Base-by-base conservation (phyloP, 352 stramenopile genomes). In the Globisporangium cylindrosporum region DNA sequence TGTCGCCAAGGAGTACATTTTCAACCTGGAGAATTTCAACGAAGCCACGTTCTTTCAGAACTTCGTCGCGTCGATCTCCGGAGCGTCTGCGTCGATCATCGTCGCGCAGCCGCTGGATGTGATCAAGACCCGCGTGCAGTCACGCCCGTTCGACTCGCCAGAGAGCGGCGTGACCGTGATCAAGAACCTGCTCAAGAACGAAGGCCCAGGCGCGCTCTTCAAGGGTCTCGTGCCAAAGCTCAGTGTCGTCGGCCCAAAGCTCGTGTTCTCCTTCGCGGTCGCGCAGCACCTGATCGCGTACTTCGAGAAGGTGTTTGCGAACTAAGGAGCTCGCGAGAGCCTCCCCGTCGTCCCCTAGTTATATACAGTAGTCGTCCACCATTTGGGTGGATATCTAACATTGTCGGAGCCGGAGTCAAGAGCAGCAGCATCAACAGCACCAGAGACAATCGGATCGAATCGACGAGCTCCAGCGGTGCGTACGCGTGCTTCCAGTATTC, bases 201-300 rank as follows among this genome's bases (percentile, higher is more conserved):
- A 99, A 71, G 95, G 95, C 34, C 67, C 87, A 9, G 80, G 82
- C 48, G 93, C 91, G 64, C 86, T 99, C 62, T 98, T 99, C 82
- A 99, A 99, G 81, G 95, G 95, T 34, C 83, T 98, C 56, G 89
- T 96, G 71, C 95, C 95, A 55, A 98, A 98, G 88, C 83, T 98
- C 38, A 87, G 96, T 25, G 93, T 98, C 12, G 94, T 98, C 54
- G 95, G 94, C 27, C 95, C 95, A 15, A 98, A 98, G 82, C 90
- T 98, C 62, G 88, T 98, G 55, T 98, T 98, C 82, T 98, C 93
- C 36, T 98, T 98, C 79, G 96, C 94, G 0, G 87, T 98, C 62
- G 95, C 95, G 64, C 95, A 98, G 75, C 92, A 97, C 70, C 77
- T 98, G 27, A 98, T 98, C 72, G 90, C 82, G 58, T 92, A 97